phyloP scores from a whole-genome alignment of 1,284 basidiomycete species.

The Boletus austroedulis region DNA sequence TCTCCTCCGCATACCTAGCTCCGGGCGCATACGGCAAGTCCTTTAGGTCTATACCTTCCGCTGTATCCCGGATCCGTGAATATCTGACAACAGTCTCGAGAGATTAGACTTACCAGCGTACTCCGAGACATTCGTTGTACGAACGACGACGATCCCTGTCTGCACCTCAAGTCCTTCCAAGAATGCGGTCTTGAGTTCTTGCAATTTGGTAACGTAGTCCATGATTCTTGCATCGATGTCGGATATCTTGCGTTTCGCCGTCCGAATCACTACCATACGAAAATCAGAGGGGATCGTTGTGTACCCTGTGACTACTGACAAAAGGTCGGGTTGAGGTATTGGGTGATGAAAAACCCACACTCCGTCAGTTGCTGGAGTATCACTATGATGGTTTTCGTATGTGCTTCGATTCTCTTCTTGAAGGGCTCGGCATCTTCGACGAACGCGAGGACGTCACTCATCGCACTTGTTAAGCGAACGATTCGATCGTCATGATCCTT shows the following conservation, averaged over 20 bases:
- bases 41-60: too few species aligned
- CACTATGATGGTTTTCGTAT: background rate
- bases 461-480: background rate
- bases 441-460: background rate
- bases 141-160: too few species aligned
- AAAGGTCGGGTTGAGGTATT: background rate
- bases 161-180: too few species aligned
- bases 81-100: background rate
- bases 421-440: background rate
- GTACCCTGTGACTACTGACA: background rate
- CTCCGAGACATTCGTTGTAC: too few species aligned
- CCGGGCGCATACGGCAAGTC: too few species aligned
- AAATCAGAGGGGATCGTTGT: background rate
- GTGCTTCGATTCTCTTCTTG: background rate
- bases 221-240: too few species aligned
- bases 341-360: background rate
- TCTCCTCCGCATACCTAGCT: too few species aligned
- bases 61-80: background rate
- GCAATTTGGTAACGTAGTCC: too few species aligned
- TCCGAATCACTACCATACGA: background rate
- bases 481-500: background rate
- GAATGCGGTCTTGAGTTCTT: too few species aligned
- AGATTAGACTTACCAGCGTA: background rate
- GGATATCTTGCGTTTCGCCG: background rate
- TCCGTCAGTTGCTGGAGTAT: background rate